Evolutionary conservation across 768 basidiomycete genomes (phyloP), one percentile per base, ranked within the genome.

Genomic region (Podaxis rugospora): DNA sequence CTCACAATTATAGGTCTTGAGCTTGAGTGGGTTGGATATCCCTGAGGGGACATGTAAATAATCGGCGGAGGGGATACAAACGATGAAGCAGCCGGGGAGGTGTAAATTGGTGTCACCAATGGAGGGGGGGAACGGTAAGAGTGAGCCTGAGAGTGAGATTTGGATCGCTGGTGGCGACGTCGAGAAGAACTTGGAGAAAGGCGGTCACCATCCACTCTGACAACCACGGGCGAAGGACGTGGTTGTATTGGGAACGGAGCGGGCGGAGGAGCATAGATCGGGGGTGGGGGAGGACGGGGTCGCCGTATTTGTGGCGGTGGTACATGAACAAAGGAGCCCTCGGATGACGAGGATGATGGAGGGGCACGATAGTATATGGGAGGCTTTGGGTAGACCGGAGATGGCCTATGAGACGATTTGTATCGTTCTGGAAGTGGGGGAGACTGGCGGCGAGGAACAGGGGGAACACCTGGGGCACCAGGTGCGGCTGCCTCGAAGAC

Each of bases 401-500:
- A 54, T 25, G 42, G 51, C 32, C 46, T 55, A 16, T 62, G 36
- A 59, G 53, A 40, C 58, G 49, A 25, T 64, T 56, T 39, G 61
- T 65, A 55, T 63, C 52, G 37, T 50, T 64, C 63, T 52, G 63
- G 59, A 59, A 62, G 44, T 10, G 57, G 51, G 59, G 62, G 60
- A 51, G 63, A 61, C 44, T 18, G 51, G 42, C 57, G 50, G 50
- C 61, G 56, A 46, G 28, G 59, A 21, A 62, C 60, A 4, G 66
- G 35, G 35, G 51, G 55, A 28, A 59, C 42, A 18, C 59, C 37
- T 28, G 58, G 55, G 35, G 55, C 65, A 49, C 66, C 39, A 25
- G 62, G 62, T 28, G 66, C 64, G 14, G 70, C 66, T 28, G 64
- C 65, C 62, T 70, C 64, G 63, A 76, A 76, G 37, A 71, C 62